Evolutionary conservation across 495 filamentous ascomycete species (phyloP).

Genomic region (Lentithecium fluviatile): DNA sequence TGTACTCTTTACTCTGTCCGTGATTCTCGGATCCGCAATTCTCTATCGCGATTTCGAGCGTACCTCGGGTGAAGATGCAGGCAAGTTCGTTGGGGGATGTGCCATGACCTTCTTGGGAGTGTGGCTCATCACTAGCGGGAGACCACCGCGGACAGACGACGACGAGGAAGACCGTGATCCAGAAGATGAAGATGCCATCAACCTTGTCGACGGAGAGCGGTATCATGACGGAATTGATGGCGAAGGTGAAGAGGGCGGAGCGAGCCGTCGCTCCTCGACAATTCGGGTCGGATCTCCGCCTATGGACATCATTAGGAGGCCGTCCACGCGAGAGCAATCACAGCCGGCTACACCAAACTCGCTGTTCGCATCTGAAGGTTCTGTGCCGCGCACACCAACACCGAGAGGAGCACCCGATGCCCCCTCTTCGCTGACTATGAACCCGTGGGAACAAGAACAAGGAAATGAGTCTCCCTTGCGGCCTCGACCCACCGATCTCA

Average conservation of each 20-base stretch:
- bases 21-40: conserved; percentile 90
- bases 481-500: conserved; percentile 8
- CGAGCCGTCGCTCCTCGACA: conserved; percentile 20
- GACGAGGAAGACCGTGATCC: conserved; percentile 53
- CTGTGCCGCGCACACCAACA: not conserved
- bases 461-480: conserved; percentile 7
- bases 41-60: conserved; percentile 92
- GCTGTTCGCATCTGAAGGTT: conserved; percentile 2
- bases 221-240: conserved; percentile 33
- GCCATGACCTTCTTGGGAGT: conserved; percentile 89
- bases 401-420: conserved; percentile 5
- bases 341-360: conserved; percentile 15
- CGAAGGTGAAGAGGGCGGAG: conserved; percentile 1
- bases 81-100: conserved; percentile 87
- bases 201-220: conserved; percentile 28
- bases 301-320: conserved; percentile 5
- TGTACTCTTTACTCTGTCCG: conserved; percentile 90
- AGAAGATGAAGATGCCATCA: conserved; percentile 33
- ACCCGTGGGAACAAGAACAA: conserved; percentile 20
- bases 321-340: not conserved
- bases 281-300: conserved; percentile 24
- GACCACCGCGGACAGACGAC: conserved; percentile 50
- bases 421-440: conserved; percentile 12
- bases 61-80: conserved; percentile 63
- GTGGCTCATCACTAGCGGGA: conserved; percentile 81